Evolutionary conservation across 208 protist genomes (phyloP).

Genomic region (Leptomonas seymouri): DNA sequence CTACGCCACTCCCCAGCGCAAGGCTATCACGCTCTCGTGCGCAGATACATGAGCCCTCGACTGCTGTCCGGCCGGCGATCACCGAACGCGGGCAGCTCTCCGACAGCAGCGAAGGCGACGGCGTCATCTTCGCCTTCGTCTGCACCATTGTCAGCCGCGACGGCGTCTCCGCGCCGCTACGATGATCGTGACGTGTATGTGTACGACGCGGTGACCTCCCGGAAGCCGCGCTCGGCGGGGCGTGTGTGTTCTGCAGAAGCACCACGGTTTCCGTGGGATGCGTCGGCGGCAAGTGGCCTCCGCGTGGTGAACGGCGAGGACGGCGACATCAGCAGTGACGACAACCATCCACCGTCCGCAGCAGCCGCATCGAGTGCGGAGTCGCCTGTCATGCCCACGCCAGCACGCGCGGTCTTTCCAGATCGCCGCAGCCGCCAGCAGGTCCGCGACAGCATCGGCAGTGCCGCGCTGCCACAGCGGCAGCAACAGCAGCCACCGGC

Average conservation of each 20-base stretch:
- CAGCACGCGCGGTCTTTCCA: slow-evolving; percentile 10
- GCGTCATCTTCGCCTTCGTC: slow-evolving; percentile 1
- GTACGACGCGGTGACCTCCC: slow-evolving; percentile 16
- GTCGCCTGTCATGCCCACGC: not conserved
- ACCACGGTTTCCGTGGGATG: not conserved
- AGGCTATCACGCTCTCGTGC: slow-evolving; percentile 27
- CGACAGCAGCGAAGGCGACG: not conserved
- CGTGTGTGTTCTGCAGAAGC: not conserved
- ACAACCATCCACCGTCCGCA: not conserved
- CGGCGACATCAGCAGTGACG: too few species aligned
- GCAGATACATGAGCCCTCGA: slow-evolving; percentile 7
- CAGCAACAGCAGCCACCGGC: not conserved
- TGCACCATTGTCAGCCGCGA: slow-evolving; percentile 5
- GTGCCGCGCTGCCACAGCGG: too few species aligned
- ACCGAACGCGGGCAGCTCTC: not conserved
- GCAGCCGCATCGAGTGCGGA: not conserved
- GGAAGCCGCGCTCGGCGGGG: not conserved
- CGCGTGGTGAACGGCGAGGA: too few species aligned
- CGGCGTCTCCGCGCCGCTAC: slow-evolving; percentile 20
- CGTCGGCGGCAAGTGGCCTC: too few species aligned
- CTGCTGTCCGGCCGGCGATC: not conserved
- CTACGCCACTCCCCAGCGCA: slow-evolving; percentile 14
- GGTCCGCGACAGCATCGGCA: not conserved
- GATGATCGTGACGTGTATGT: slow-evolving; percentile 25
- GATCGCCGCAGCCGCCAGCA: not conserved